Evolutionary conservation across 2,329 filamentous ascomycete genomes (phyloP).

Genomic region (Penicillium sp.): DNA sequence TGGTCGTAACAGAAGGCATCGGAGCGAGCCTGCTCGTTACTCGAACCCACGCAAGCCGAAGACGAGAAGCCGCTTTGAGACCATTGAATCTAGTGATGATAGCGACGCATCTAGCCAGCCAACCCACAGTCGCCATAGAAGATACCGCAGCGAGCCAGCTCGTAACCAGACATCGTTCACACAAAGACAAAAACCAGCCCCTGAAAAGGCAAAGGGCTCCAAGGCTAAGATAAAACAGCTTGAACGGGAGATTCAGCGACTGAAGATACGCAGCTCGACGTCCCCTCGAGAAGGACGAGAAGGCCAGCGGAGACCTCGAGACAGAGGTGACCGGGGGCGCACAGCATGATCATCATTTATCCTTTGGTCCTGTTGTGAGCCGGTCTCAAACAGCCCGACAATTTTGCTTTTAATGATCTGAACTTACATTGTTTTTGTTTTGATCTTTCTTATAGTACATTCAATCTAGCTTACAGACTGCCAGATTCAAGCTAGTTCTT

Average conservation of each 20-base stretch:
- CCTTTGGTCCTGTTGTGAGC: background rate
- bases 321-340: background rate
- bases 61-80: background rate
- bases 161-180: background rate
- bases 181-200: background rate
- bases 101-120: background rate
- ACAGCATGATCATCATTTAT: background rate
- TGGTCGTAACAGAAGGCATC: background rate
- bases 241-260: background rate
- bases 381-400: background rate
- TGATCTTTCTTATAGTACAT: background rate
- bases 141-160: background rate
- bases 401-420: background rate
- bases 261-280: background rate
- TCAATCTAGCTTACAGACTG: background rate
- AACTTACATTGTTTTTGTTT: background rate
- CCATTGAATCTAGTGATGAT: background rate
- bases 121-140: background rate
- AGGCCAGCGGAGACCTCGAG: background rate
- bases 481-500: background rate
- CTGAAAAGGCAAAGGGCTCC: background rate
- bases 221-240: background rate
- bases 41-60: constrained; percentile 32
- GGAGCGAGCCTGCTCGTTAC: background rate
- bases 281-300: background rate